These are phyloP conservation scores for Panicum virgatum DNA, from an alignment of 202 grass and related monocot species.

Conservation along the genomic window DNA sequence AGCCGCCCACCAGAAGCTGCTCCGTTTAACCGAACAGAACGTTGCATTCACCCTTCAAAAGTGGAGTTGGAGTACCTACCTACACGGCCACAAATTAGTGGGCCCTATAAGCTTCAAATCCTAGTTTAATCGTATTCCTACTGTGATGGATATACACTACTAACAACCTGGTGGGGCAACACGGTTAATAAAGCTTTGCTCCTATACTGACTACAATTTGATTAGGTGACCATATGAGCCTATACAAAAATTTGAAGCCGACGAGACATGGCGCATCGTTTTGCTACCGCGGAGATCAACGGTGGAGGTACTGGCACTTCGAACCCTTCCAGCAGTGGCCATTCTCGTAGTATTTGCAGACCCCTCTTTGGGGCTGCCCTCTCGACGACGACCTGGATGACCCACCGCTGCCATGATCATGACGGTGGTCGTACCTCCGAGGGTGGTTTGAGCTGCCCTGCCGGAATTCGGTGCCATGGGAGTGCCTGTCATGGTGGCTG, in stretches of 20 bases:
- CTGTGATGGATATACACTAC: constrained; percentile 40
- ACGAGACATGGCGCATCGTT: constrained; percentile 14
- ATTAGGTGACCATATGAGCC: constrained; percentile 20
- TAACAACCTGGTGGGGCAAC: not conserved
- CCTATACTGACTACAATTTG: constrained; percentile 39
- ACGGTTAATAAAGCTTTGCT: constrained; percentile 26
- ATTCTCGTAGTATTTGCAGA: constrained; percentile 85
- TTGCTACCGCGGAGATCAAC: constrained; percentile 37
- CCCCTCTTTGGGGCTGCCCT: constrained; percentile 55
- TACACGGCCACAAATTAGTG: constrained; percentile 1
- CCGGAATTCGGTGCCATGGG: constrained; percentile 32
- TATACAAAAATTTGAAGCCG: constrained; percentile 59
- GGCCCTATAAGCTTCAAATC: constrained; percentile 10
- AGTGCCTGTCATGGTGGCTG: constrained; percentile 42
- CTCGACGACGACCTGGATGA: constrained; percentile 51
- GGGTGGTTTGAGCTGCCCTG: constrained; percentile 43
- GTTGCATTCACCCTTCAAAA: not conserved
- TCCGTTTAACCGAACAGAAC: constrained; percentile 5
- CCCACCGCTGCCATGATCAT: constrained; percentile 39
- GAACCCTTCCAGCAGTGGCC: constrained; percentile 79
- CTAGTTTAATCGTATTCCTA: constrained; percentile 25
- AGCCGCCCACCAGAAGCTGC: too few species aligned
- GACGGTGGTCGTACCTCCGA: constrained; percentile 44
- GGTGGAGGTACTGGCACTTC: constrained; percentile 77
- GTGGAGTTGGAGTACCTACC: constrained; percentile 14